Evolutionary conservation across 2,329 filamentous ascomycete genomes (phyloP), one percentile per base, ranked within the genome.

Genomic region (Penicillium sp.): DNA sequence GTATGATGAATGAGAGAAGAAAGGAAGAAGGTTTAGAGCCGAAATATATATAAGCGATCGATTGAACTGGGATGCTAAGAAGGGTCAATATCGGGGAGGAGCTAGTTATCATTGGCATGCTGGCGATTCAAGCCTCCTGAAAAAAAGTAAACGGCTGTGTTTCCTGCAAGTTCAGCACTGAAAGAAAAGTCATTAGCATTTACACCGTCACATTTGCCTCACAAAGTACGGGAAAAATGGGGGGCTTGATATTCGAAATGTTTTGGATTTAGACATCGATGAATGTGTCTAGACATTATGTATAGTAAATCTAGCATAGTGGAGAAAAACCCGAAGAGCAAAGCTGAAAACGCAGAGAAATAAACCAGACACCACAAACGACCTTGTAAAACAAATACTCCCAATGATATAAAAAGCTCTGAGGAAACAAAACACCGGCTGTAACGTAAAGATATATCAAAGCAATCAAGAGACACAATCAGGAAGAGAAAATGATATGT

Each of bases 321-420:
- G 62, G 37, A 56, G 55, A 60, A 61, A 60, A 61, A 58, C 60
- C 61, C 65, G 33, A 46, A 56, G 55, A 58, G 16, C 28, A 55
- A 48, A 56, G 61, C 52, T 53, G 28, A 28, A 58, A 66, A 59
- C 28, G 13, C 38, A 43, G 33, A 61, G n/a, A 59, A 55, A 61
- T 35, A 59, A 58, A 33, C 16, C 43, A 60, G 60, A 68, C 71
- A 67, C 70, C 68, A 42, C 19, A 61, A 68, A 67, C 63, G 59
- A 69, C 64, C 68, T 8, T 30, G 13, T 13, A 61, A 48, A 60
- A 37, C 55, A 64, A 46, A 65, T 59, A 65, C 61, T 70, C 65
- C 70, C 67, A 64, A 66, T 67, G 64, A 67, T 66, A 67, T 67
- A 25, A 68, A 59, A 65, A 57, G 42, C 13, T 43, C 63, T 59